These are phyloP conservation scores for Colletotrichum limetticola DNA, from an alignment of 2,329 filamentous ascomycete genomes.

Conservation along the genomic window DNA sequence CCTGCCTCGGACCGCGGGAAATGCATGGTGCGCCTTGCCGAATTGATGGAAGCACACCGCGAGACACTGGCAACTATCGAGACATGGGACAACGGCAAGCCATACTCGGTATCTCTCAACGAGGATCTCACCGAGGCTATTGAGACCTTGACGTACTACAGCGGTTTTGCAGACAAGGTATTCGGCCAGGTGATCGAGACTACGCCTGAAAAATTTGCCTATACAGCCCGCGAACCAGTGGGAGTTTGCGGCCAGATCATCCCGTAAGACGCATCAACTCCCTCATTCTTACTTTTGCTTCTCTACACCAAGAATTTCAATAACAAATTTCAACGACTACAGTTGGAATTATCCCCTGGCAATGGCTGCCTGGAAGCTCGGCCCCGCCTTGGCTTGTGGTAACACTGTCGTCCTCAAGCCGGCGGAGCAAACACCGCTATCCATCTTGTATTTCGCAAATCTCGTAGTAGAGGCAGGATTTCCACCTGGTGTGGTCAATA, in stretches of 20 bases:
- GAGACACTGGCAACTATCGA: slow-evolving; percentile 65
- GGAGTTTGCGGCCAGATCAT: slow-evolving; percentile 83
- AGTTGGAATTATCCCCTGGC: slow-evolving; percentile 81
- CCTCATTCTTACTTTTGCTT: too few relatives aligned
- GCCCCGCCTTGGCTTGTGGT: slow-evolving; percentile 68
- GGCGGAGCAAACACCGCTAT: slow-evolving; percentile 70
- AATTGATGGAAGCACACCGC: slow-evolving; percentile 73
- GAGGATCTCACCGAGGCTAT: slow-evolving; percentile 67
- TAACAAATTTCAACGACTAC: too few relatives aligned
- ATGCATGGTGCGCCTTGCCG: slow-evolving; percentile 76
- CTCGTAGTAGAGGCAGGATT: slow-evolving; percentile 77
- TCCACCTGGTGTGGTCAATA: slow-evolving; percentile 77
- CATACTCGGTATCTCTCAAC: slow-evolving; percentile 72
- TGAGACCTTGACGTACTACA: slow-evolving; percentile 76
- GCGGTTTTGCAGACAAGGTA: slow-evolving; percentile 83
- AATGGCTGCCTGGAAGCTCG: slow-evolving; percentile 78
- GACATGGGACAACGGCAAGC: slow-evolving; percentile 85
- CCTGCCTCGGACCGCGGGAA: slow-evolving; percentile 74
- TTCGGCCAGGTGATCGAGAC: slow-evolving; percentile 82
- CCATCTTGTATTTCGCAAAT: slow-evolving; percentile 68
- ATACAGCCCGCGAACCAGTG: slow-evolving; percentile 80
- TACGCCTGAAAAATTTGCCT: slow-evolving; percentile 76
- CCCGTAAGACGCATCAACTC: slow-evolving; percentile 49
- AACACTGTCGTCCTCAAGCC: slow-evolving; percentile 70
- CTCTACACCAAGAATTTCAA: too few relatives aligned